phyloP scores from a whole-genome alignment of 208 protist genomes.

The Wallacemonas sp. region DNA sequence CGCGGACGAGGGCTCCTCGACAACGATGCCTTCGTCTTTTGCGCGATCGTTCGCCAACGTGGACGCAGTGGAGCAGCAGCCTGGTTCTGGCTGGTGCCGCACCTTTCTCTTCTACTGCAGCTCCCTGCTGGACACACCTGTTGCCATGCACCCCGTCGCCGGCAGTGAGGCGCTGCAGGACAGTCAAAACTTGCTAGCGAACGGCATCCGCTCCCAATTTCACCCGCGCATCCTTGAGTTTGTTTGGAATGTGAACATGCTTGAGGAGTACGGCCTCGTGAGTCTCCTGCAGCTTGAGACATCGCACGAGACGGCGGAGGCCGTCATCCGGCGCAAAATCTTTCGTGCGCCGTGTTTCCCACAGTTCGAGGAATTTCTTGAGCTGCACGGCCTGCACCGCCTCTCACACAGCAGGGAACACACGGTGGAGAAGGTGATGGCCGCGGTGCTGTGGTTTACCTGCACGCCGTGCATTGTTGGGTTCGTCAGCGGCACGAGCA shows the following conservation, averaged over 20 bases:
- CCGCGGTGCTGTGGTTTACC: constrained; percentile 28
- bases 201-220: constrained; percentile 8
- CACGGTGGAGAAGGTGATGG: constrained; percentile 25
- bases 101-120: constrained; percentile 47
- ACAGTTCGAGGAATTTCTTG: constrained; percentile 21
- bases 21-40: neutral
- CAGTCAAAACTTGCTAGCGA: constrained; percentile 6
- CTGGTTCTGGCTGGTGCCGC: constrained; percentile 22
- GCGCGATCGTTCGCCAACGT: constrained; percentile 7
- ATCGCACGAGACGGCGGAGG: constrained; percentile 9
- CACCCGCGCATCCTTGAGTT: constrained; percentile 31
- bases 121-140: constrained; percentile 22
- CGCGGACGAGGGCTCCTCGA: neutral
- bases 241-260: constrained; percentile 30
- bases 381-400: constrained; percentile 18
- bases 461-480: constrained; percentile 27
- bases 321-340: constrained; percentile 14
- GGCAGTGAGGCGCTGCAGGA: constrained; percentile 7
- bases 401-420: neutral
- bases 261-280: constrained; percentile 37
- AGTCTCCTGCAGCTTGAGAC: constrained; percentile 19
- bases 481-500: constrained; percentile 18
- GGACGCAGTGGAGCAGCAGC: constrained; percentile 17
- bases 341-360: constrained; percentile 15
- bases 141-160: constrained; percentile 24